Conservation (phyloP, 345 rosid species). For the Litchi chinensis region DNA sequence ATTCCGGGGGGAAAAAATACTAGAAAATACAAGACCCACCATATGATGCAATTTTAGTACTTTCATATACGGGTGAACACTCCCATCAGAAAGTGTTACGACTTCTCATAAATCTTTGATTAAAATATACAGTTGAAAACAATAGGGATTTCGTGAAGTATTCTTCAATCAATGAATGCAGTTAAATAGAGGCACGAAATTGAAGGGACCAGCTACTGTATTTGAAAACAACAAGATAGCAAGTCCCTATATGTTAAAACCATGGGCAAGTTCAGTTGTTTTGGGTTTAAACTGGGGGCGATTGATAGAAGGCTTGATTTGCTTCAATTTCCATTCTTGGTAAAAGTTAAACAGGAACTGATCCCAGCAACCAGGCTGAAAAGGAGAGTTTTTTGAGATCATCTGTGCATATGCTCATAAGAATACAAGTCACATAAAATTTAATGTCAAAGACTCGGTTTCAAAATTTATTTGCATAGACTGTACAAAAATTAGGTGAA, state of each 20-base stretch:
- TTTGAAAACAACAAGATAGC: background rate
- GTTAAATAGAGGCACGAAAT: background rate
- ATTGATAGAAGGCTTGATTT: background rate
- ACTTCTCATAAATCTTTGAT: background rate
- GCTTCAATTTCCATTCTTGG: background rate
- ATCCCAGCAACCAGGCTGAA: background rate
- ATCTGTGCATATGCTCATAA: background rate
- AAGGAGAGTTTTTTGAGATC: too few species aligned
- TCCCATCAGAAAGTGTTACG: too few species aligned
- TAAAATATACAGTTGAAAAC: background rate
- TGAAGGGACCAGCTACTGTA: background rate
- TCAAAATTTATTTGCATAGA: too few species aligned
- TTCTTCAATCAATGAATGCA: background rate
- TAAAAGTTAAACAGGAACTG: background rate
- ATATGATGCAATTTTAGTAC: too few species aligned
- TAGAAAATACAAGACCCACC: too few species aligned
- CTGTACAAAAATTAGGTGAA: background rate
- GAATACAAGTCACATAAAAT: background rate
- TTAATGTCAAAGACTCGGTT: too few species aligned
- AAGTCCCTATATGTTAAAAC: background rate
- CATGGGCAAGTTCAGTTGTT: background rate
- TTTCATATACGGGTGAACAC: too few species aligned
- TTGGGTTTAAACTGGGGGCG: slow-evolving; percentile 10
- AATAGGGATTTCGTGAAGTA: background rate
- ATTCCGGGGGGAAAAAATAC: too few species aligned